phyloP scores from a whole-genome alignment of 2,329 filamentous ascomycete species.

The Aureobasidium sp. region DNA sequence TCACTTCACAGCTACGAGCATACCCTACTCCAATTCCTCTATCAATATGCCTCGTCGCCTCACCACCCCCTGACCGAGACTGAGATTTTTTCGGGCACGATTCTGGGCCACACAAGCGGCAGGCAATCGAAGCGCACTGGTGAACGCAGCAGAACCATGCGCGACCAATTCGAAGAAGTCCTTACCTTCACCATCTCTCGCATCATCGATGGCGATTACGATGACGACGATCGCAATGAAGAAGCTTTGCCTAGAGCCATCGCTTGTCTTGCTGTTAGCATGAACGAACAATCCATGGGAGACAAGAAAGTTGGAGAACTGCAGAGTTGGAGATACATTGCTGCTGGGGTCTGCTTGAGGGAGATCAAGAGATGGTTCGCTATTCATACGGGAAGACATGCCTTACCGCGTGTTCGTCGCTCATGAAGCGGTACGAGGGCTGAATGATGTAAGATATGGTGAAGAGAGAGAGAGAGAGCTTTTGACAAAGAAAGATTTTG shows the following conservation, averaged over 20 bases:
- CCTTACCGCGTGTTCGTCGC: neutral
- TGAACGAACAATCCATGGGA: slow-evolving; percentile 29
- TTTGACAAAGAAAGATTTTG: neutral
- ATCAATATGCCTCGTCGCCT: slow-evolving; percentile 36
- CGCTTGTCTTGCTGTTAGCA: slow-evolving; percentile 42
- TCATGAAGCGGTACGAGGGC: neutral
- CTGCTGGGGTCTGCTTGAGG: slow-evolving; percentile 43
- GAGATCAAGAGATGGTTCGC: slow-evolving; percentile 37
- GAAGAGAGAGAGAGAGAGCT: neutral
- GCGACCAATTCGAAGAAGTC: slow-evolving; percentile 36
- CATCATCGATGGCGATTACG: slow-evolving; percentile 37
- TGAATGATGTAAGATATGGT: neutral
- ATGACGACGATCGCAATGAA: slow-evolving; percentile 25
- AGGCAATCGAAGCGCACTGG: slow-evolving; percentile 27
- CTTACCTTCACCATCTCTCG: slow-evolving; percentile 35
- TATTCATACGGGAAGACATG: neutral
- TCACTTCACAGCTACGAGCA: slow-evolving; percentile 43
- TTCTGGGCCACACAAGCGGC: slow-evolving; percentile 44
- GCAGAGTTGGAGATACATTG: slow-evolving; percentile 48
- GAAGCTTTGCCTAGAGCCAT: slow-evolving; percentile 44
- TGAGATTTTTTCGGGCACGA: slow-evolving; percentile 52
- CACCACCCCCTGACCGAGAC: slow-evolving; percentile 40
- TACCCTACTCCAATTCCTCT: slow-evolving; percentile 43
- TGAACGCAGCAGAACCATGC: slow-evolving; percentile 31
- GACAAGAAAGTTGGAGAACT: slow-evolving; percentile 31